These are phyloP conservation scores for Candida mattraensis DNA, from an alignment of 805 yeast species.

Conservation along the genomic window DNA sequence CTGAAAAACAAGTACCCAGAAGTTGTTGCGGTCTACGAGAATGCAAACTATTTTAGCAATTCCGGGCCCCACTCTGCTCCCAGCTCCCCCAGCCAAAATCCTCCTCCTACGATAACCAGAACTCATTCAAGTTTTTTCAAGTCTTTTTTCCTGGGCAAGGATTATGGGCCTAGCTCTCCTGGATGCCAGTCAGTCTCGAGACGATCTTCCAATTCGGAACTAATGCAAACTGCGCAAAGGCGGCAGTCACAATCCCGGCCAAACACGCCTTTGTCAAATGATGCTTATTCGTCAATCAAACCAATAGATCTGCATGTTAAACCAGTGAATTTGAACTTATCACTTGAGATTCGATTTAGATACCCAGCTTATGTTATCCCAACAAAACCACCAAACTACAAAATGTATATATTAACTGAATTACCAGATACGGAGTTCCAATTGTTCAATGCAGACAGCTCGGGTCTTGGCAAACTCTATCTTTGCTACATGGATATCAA, in stretches of 20 bases:
- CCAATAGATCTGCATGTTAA: constrained; percentile 27
- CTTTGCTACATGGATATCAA: constrained; percentile 40
- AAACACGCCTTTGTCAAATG: no score
- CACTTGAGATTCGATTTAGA: constrained; percentile 49
- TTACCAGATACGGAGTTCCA: constrained; percentile 23
- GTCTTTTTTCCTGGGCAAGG: constrained; percentile 25
- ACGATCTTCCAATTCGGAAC: constrained; percentile 12
- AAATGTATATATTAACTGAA: constrained; percentile 24
- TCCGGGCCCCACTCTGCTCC: constrained; percentile 5
- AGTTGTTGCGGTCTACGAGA: constrained; percentile 38
- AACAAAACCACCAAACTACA: constrained; percentile 30
- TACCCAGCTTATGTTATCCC: constrained; percentile 50
- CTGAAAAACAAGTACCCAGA: constrained; percentile 44
- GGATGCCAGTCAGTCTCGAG: constrained; percentile 14
- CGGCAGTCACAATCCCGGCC: no score
- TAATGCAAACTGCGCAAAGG: no score
- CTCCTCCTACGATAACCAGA: constrained; percentile 5
- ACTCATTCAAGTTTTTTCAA: constrained; percentile 32
- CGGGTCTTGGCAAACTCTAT: constrained; percentile 47
- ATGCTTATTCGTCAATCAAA: constrained; percentile 11
- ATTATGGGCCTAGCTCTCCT: constrained; percentile 9
- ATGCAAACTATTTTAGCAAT: constrained; percentile 12
- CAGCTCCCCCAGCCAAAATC: constrained; percentile 2
- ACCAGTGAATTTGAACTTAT: constrained; percentile 38
- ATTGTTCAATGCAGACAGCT: constrained; percentile 41